Evolutionary conservation across 345 rosid species (phyloP), one percentile per base, ranked within the genome.

Genomic region (Linum usitatissimum): DNA sequence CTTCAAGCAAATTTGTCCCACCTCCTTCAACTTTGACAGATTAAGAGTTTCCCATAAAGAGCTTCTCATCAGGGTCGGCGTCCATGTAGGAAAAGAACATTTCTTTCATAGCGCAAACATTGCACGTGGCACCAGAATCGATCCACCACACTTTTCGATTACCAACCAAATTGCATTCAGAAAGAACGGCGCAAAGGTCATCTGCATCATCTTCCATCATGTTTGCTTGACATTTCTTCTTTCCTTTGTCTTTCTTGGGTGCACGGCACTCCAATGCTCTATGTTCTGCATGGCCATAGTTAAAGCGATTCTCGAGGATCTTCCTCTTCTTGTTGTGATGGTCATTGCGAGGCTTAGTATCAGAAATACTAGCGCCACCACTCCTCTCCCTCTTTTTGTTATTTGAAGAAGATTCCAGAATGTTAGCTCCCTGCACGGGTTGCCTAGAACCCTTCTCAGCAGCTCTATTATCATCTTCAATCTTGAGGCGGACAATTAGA

Each of bases 391-490:
- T 55, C 23, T 17, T 55, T 8, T 18, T 55, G 5, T 55, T 55
- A 0, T 20, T 55, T 1, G 21, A 34, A 34, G 38, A 34, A 34
- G 38, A 34, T 34, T 34, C 38, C 21, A 15, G 3, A 4, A 59
- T 18, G 23, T 59, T 59, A 3, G 40, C 39, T 36, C 62, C 20
- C 3, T 18, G 4, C 9, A 15, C 9, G 18, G 15, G 3, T 30
- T 18, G 18, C 7, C 15, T 6, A 7, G 3, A 23, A 23, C 28
- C 31, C 14, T 23, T 30, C 1, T 59, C 42, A 59, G 62, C 28
- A 3, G 1, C 4, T 15, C 53, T 0, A 18, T 64, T 64, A 18
- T 64, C 61, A 38, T 64, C 61, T 31, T 64, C 53, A 55, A 64
- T 64, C 3, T 12, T 15, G 1, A 64, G 20, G 9, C 53, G 5